These are phyloP conservation scores for Cucurbitaria berberidis DNA, from an alignment of 2,329 filamentous ascomycete genomes.

Conservation along the genomic window DNA sequence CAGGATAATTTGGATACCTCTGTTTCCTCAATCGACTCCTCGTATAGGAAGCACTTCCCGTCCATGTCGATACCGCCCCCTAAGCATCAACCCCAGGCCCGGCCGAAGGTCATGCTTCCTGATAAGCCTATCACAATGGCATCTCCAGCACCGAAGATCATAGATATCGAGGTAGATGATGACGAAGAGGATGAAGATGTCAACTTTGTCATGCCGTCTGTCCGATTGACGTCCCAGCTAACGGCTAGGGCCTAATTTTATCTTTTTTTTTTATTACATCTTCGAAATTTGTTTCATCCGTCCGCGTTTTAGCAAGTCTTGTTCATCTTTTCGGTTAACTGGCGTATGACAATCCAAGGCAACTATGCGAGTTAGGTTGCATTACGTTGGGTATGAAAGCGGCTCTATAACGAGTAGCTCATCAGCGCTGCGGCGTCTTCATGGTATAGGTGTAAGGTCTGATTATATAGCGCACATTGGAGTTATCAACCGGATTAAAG, in stretches of 20 bases:
- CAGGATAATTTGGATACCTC: conserved; percentile 27
- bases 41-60: conserved; percentile 23
- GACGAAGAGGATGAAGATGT: conserved; percentile 41
- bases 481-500: neutral
- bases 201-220: conserved; percentile 46
- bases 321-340: conserved; percentile 11
- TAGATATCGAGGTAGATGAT: conserved; percentile 48
- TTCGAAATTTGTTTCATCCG: conserved; percentile 9
- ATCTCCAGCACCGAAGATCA: conserved; percentile 21
- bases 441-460: neutral
- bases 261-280: conserved; percentile 2
- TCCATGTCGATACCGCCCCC: conserved; percentile 14
- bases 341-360: conserved; percentile 12
- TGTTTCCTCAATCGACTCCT: conserved; percentile 19
- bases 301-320: conserved; percentile 40
- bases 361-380: neutral
- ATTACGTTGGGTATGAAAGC: conserved; percentile 8
- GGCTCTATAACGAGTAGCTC: neutral
- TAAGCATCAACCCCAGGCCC: too few species aligned
- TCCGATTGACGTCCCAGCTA: conserved; percentile 44
- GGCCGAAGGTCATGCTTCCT: conserved; percentile 12
- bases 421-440: neutral
- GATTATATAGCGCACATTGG: neutral
- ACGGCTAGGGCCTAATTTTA: conserved; percentile 15
- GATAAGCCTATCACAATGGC: conserved; percentile 4